A percentile compares a stretch with the other conserved stretches of the same genome.
phyloP scores from a whole-genome alignment of 2,329 filamentous ascomycete genomes.

The Trichoderma arundinaceum region DNA sequence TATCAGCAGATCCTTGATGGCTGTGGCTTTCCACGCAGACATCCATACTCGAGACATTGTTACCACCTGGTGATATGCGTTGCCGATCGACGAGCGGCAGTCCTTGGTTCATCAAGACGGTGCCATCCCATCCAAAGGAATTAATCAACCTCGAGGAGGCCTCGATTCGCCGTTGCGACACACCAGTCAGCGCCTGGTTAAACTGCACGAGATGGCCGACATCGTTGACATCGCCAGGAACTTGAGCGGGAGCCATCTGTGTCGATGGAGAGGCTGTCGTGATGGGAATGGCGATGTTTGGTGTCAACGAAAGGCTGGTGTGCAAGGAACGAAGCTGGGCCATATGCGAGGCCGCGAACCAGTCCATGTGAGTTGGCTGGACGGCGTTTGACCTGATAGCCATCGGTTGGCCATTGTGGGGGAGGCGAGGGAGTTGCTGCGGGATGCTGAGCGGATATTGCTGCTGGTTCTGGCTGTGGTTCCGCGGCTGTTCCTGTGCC shows the following conservation, averaged over 20 bases:
- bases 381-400: neutral
- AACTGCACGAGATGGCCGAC: neutral
- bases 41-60: neutral
- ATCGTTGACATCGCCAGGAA: neutral
- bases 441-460: neutral
- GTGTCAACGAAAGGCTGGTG: neutral
- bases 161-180: neutral
- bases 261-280: neutral
- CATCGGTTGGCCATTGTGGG: slow-evolving; percentile 1
- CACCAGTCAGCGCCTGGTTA: neutral
- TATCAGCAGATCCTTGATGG: neutral
- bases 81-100: neutral
- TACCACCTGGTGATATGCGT: neutral
- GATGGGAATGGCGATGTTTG: neutral
- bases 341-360: neutral
- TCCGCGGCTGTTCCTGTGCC: too few species aligned
- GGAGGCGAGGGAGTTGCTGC: neutral
- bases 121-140: neutral
- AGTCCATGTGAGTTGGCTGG: neutral
- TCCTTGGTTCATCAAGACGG: neutral
- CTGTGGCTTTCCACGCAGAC: neutral
- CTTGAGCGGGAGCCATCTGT: neutral
- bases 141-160: neutral
- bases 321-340: neutral
- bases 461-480: too few species aligned